Percentiles rank a stretch among this genome's conserved stretches.
These are phyloP conservation scores for Chimonanthus praecox DNA, from an alignment of 164 flowering plant species.

Conservation along the genomic window DNA sequence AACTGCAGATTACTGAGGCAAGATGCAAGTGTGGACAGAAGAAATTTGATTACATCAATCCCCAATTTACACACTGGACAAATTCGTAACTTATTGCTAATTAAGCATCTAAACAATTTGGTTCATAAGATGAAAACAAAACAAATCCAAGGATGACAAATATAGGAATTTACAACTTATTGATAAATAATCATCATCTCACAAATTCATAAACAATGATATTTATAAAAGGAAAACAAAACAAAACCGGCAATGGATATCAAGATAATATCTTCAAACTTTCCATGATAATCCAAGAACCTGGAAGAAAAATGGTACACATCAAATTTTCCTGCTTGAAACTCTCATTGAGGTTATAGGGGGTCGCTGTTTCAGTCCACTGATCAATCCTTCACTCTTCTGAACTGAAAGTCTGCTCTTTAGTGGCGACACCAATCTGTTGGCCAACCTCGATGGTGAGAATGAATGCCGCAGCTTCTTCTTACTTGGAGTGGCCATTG, in stretches of 20 bases:
- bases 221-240: not conserved
- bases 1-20: no score
- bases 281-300: not conserved
- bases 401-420: conserved; percentile 39
- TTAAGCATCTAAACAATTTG: no score
- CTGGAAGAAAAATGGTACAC: not conserved
- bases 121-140: no score
- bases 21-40: no score
- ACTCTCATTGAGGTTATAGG: conserved; percentile 24
- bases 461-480: conserved; percentile 59
- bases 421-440: conserved; percentile 59
- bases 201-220: not conserved
- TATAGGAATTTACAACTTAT: not conserved
- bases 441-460: conserved; percentile 65
- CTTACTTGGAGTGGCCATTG: not conserved
- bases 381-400: conserved; percentile 27
- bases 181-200: not conserved
- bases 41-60: no score
- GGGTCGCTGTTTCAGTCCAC: conserved; percentile 58
- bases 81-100: no score
- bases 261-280: conserved; percentile 6
- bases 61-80: no score
- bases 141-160: no score
- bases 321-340: conserved; percentile 28
- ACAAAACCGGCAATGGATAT: conserved; percentile 3